Base-by-base conservation (phyloP, 345 rosid species). In the Linum lewisii region DNA sequence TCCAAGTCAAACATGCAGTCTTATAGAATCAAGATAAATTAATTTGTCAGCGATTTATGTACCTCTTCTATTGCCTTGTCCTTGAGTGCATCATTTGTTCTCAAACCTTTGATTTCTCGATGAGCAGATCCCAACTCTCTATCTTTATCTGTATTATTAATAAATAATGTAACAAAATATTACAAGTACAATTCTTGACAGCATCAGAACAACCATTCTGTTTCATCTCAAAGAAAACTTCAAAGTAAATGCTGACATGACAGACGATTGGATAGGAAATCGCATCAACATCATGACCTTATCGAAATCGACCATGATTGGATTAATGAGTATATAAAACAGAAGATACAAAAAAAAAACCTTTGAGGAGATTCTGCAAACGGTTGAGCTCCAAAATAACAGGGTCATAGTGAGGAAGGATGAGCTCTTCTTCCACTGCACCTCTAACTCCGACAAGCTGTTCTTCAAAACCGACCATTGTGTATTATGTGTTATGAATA, bases 41-140 rank as follows among this genome's bases (percentile, higher is more conserved):
- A 9, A 45, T 53, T 56, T 34, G n/a, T n/a, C n/a, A n/a, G n/a
- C n/a, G n/a, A n/a, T n/a, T n/a, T n/a, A n/a, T n/a, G n/a, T 79
- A 93, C 99, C 90, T 85, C 90, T 64, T 55, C 73, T 44, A 81
- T 67, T 29, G 81, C 95, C 75, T 80, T 89, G 56, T 87, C 84
- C 75, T 87, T 84, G 26, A 77, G 67, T 58, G 66, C 77, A 68
- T 89, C 95, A 19, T 79, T 73, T n/a, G 81, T 77, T 73, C 80
- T 80, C 74, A 82, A 69, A 34, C 84, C 82, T 72, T 85, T 81
- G 65, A 81, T 74, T 69, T 87, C 95, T 63, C 79, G 79, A 49
- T 74, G 75, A 24, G 83, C 83, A 73, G 60, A 69, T 47, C 75
- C 80, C 56, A 74, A 58, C 64, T 83, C 85, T 60, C 81, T 60